Evolutionary conservation across 1,284 basidiomycete species (phyloP), one percentile per base, ranked within the genome.

Genomic region (Sporisorium scitamineum): DNA sequence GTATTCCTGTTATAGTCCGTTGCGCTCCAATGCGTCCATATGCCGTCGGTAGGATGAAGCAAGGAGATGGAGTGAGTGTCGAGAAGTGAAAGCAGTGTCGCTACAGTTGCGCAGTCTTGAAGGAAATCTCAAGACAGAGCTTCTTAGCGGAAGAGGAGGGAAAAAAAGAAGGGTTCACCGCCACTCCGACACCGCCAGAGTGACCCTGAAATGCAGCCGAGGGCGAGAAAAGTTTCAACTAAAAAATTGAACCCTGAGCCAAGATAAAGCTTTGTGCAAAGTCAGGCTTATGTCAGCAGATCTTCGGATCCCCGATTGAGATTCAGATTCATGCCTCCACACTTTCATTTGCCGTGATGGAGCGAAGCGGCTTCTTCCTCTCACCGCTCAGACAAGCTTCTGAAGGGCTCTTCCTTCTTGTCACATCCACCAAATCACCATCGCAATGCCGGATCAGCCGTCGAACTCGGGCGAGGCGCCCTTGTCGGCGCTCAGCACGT

Each of bases 401-500:
- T n/a, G n/a, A n/a, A n/a, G n/a, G n/a, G n/a, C n/a, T n/a, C 20
- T 14, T 37, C 20, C 39, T n/a, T 42, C n/a, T 42, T 16, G 18
- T 9, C 39, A 3, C 5, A 3, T 20, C 39, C 3, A 42, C 34
- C 9, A 37, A 14, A 6, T 37, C 34, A 39, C 7, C 8, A n/a
- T 39, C 14, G 20, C 22, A 24, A 71, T 66, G 69, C 55, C 63
- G 42, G 51, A 59, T 6, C 37, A 42, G 9, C 14, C 52, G 22
- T 50, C 66, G 27, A 37, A 14, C 2, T 53, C 59, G 26, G 59
- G n/a, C 11, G 62, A 74, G 7, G 31, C 65, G 18, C 67, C 72
- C 13, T 27, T 75, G 18, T 75, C 67, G 2, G 63, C 72, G 5
- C 37, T 75, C 16, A 57, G 41, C 59, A 55, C 70, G 2, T 77